Base-by-base conservation (phyloP, 2,329 filamentous ascomycete genomes). In the Grosmannia huntii region DNA sequence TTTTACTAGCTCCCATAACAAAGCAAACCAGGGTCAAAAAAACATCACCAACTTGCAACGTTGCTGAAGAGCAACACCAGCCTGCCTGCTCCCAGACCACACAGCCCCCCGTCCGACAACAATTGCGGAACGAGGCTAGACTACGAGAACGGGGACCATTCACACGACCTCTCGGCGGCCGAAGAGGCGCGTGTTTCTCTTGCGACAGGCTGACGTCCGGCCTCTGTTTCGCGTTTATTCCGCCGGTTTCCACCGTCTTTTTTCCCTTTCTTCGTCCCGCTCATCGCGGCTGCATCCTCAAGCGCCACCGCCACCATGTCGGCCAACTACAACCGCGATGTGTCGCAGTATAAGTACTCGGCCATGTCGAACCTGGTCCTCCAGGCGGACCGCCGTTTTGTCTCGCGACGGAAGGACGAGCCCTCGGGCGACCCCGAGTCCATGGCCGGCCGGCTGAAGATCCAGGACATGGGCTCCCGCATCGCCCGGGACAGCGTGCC, bases 301-400 rank as follows among this genome's bases (percentile, higher is more conserved):
- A 38, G 19, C 50, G 54, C 63, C 62, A 63, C 66, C 67, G 68
- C 64, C 71, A 79, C 70, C 60, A 91, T 92, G 89, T 80, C 87
- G 72, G 55, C 59, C 48, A 87, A 85, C 72, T 79, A 83, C 72
- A 78, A 85, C 68, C 83, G 82, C 73, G 84, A 94, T 86, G 88
- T 95, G 68, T 91, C 90, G 73, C 91, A 96, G 75, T 96, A 95
- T 82, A 96, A 96, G 75, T 96, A 96, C 83, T 90, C 90, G 84
- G 90, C 89, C 73, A 97, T 99, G 94, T 99, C 94, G 77, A 99
- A 99, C 84, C 87, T 99, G 90, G 94, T 99, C 71, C 89, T 99
- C 83, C 94, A 99, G 88, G 91, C 90, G 77, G 94, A 99, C 78
- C 87, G 91, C 76, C 87, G 94, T 67, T 97, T 99, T 71, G 87